Evolutionary conservation across 148 eudicot genomes (phyloP).

Genomic region (Fagopyrum esculentum): DNA sequence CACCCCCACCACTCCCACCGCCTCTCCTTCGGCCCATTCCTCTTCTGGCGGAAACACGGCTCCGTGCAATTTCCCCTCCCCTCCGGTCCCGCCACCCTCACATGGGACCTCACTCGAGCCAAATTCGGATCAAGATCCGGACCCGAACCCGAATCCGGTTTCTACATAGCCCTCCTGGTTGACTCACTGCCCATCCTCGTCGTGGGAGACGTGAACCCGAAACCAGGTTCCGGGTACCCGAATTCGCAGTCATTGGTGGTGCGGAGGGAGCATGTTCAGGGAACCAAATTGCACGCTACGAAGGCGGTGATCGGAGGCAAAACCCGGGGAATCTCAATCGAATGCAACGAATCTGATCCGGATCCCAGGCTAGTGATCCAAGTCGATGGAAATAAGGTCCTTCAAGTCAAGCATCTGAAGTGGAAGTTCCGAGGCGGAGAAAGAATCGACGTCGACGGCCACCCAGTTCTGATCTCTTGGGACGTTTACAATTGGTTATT

Average conservation of each 20-base stretch:
- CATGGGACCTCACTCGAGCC: conserved; percentile 52
- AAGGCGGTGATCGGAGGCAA: conserved; percentile 33
- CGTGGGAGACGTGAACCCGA: conserved; percentile 31
- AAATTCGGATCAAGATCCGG: conserved; percentile 49
- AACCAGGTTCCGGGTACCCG: neutral
- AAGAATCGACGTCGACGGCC: conserved; percentile 59
- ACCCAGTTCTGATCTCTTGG: conserved; percentile 57
- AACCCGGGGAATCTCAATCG: conserved; percentile 35
- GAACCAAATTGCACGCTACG: conserved; percentile 36
- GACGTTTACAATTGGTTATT: conserved; percentile 72
- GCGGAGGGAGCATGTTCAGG: conserved; percentile 57
- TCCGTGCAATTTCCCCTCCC: conserved; percentile 21
- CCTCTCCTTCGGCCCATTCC: conserved; percentile 47
- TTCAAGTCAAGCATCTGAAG: conserved; percentile 53
- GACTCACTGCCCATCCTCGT: conserved; percentile 31
- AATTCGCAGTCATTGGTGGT: conserved; percentile 27
- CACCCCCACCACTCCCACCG: conserved; percentile 24
- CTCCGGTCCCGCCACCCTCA: conserved; percentile 17
- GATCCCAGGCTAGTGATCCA: conserved; percentile 41
- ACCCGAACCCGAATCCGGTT: conserved; percentile 60
- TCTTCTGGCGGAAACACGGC: conserved; percentile 46
- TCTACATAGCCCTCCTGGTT: conserved; percentile 42
- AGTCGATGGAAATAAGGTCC: conserved; percentile 42
- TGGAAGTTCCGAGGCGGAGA: conserved; percentile 90
- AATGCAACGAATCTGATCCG: conserved; percentile 25